These are phyloP conservation scores for Botryotinia convoluta DNA, from an alignment of 2,329 filamentous ascomycete species.

Conservation along the genomic window DNA sequence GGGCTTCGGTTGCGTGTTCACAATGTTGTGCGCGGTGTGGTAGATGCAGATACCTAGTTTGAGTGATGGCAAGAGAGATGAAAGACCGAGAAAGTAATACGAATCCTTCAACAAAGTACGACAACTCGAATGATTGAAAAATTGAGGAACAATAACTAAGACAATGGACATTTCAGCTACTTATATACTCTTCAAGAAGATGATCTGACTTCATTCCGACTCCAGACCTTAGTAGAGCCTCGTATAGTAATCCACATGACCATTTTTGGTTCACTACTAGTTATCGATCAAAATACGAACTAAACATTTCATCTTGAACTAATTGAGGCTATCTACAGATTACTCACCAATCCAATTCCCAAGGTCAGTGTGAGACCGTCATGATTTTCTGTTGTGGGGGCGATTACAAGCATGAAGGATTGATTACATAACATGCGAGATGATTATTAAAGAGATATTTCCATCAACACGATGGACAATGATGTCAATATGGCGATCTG, in stretches of 20 bases:
- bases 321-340: not conserved
- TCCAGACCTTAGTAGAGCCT: not conserved
- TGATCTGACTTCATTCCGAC: not conserved
- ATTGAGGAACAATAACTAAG: not conserved
- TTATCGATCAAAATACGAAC: not conserved
- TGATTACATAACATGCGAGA: not conserved
- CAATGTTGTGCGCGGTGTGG: not conserved
- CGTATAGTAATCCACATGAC: not conserved
- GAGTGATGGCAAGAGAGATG: not conserved
- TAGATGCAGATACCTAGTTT: not conserved
- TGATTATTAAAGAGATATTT: not conserved
- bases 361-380: not conserved
- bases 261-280: not conserved
- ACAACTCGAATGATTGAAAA: not conserved
- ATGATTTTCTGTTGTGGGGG: not conserved
- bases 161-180: no score
- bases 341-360: not conserved
- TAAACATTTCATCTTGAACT: not conserved
- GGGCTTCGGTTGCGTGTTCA: no score
- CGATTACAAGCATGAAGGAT: not conserved
- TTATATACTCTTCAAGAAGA: not conserved
- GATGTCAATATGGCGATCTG: not conserved
- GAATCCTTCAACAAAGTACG: not conserved
- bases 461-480: not conserved
- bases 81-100: not conserved